phyloP scores from a whole-genome alignment of 2,329 filamentous ascomycete genomes.

The Aplosporella prunicola region DNA sequence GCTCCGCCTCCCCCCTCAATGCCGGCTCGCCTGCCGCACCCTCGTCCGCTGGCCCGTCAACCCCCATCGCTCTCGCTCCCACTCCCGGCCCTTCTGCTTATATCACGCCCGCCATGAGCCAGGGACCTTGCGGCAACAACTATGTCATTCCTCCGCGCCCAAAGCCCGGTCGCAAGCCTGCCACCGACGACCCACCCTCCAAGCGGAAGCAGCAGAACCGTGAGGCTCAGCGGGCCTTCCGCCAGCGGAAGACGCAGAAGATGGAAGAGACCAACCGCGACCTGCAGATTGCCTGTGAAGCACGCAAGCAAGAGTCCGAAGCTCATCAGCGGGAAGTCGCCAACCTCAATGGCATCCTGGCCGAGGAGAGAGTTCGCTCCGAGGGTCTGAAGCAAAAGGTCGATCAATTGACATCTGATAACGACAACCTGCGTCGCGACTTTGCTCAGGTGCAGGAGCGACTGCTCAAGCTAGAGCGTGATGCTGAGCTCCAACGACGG shows the following conservation, averaged over 20 bases:
- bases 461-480: slow-evolving; percentile 9
- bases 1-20: slow-evolving; percentile 2
- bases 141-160: slow-evolving; percentile 35
- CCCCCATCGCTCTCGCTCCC: slow-evolving; percentile 5
- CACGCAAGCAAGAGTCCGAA: slow-evolving; percentile 14
- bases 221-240: slow-evolving; percentile 81
- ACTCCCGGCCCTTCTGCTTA: slow-evolving; percentile 4
- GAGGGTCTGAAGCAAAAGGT: slow-evolving; percentile 10
- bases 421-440: slow-evolving; percentile 10
- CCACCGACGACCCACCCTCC: slow-evolving; percentile 82
- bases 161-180: slow-evolving; percentile 79
- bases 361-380: slow-evolving; percentile 11
- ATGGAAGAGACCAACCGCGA: slow-evolving; percentile 55
- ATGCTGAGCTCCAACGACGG: slow-evolving; percentile 7
- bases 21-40: not conserved
- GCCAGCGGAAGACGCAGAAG: slow-evolving; percentile 75
- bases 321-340: slow-evolving; percentile 10
- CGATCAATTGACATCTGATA: slow-evolving; percentile 12
- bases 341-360: slow-evolving; percentile 8
- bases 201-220: slow-evolving; percentile 94
- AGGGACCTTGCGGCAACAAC: slow-evolving; percentile 25
- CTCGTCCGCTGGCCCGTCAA: not conserved
- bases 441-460: slow-evolving; percentile 9
- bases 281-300: slow-evolving; percentile 23
- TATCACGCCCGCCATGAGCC: slow-evolving; percentile 11